Conservation (phyloP, 139 green algal species). For the Trebouxia sp. region DNA sequence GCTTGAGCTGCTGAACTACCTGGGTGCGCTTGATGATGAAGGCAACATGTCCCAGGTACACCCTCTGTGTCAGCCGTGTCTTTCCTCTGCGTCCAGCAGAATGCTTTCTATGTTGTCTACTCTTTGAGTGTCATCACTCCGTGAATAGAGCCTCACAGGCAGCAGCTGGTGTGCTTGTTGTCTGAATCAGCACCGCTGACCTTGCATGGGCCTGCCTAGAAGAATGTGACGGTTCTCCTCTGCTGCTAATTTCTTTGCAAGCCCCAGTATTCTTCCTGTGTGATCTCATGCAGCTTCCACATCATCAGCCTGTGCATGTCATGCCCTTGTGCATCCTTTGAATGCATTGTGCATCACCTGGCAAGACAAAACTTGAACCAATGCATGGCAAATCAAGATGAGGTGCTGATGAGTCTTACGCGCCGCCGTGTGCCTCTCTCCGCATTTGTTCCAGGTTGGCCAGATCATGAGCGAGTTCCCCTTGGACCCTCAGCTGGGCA, state of each 20-base stretch:
- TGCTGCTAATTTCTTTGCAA: too few species aligned
- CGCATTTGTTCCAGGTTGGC: constrained; percentile 65
- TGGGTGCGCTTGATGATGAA: constrained; percentile 98
- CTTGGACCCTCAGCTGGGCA: constrained; percentile 96
- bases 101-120: not conserved
- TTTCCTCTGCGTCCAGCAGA: not conserved
- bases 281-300: too few species aligned
- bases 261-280: too few species aligned
- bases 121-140: too few species aligned
- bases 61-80: not conserved
- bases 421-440: constrained; percentile 7
- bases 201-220: too few species aligned
- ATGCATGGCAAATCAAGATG: not conserved
- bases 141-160: too few species aligned
- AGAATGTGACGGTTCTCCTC: too few species aligned
- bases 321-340: too few species aligned
- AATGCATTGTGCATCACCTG: too few species aligned
- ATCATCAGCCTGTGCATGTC: too few species aligned
- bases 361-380: too few species aligned
- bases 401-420: constrained; percentile 20
- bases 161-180: not conserved
- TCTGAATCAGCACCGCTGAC: too few species aligned
- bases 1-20: constrained; percentile 99
- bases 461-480: constrained; percentile 97
- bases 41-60: constrained; percentile 88